Percentiles rank a stretch among this genome's conserved stretches.
Evolutionary conservation across 139 green algal species (phyloP).

Genomic region (Coccomyxa sp.): DNA sequence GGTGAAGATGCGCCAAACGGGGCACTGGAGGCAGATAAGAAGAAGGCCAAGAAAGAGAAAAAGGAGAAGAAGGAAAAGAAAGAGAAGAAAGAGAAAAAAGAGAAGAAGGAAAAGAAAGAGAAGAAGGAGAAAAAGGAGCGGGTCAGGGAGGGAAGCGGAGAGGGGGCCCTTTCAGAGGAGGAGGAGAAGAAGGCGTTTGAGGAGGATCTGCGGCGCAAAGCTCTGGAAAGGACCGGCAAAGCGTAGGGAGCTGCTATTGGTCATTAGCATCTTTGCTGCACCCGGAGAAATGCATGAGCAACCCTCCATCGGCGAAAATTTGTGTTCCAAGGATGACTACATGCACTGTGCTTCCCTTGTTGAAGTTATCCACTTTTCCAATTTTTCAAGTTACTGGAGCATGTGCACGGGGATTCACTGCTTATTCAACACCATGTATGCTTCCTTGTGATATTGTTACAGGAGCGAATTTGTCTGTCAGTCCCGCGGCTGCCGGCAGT

Average conservation of each 20-base stretch:
- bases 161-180: not conserved
- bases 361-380: too few species aligned
- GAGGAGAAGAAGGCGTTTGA: constrained; percentile 3
- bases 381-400: too few species aligned
- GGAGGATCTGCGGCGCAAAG: constrained; percentile 17
- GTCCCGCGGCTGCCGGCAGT: too few species aligned
- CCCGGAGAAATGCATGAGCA: too few species aligned
- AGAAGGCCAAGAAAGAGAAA: constrained; percentile 11
- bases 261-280: too few species aligned
- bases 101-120: constrained; percentile 9
- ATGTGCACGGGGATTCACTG: too few species aligned
- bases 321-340: too few species aligned
- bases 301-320: too few species aligned
- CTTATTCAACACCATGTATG: too few species aligned
- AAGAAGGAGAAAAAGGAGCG: not conserved
- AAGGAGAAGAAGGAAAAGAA: constrained; percentile 17
- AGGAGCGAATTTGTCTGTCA: too few species aligned
- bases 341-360: too few species aligned
- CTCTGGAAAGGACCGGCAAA: constrained; percentile 19
- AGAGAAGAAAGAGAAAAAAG: constrained; percentile 16
- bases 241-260: not conserved
- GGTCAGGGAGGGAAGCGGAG: not conserved
- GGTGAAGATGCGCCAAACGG: not conserved
- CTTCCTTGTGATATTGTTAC: too few species aligned
- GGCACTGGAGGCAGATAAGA: not conserved